Percentiles rank a stretch among this genome's conserved stretches.
These are phyloP conservation scores for Clarireedia hainanense DNA, from an alignment of 2,329 filamentous ascomycete genomes.

Conservation along the genomic window DNA sequence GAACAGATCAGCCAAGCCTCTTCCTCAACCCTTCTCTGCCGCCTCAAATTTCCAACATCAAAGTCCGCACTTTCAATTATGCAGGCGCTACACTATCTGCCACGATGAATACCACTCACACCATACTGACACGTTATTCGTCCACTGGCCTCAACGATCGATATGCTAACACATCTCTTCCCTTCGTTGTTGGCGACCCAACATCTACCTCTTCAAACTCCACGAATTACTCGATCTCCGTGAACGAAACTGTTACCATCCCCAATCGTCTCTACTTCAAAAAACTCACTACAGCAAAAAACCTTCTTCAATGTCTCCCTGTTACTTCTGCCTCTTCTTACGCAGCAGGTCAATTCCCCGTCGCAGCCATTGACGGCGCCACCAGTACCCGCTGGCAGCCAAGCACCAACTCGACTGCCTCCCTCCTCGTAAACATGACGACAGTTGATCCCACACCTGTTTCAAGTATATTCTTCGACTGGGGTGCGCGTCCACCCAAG, in stretches of 20 bases:
- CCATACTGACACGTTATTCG: slow-evolving; percentile 46
- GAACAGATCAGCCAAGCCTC: slow-evolving; percentile 49
- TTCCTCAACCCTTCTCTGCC: slow-evolving; percentile 56
- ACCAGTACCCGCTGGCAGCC: slow-evolving; percentile 62
- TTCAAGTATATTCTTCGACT: slow-evolving; percentile 48
- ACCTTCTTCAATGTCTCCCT: slow-evolving; percentile 57
- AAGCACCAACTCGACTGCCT: slow-evolving; percentile 40
- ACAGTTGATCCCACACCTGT: slow-evolving; percentile 33
- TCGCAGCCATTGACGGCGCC: slow-evolving; percentile 59
- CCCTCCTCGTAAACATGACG: slow-evolving; percentile 47
- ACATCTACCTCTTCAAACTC: slow-evolving; percentile 32
- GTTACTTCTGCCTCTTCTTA: slow-evolving; percentile 40
- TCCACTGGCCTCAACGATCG: slow-evolving; percentile 45
- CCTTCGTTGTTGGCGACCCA: slow-evolving; percentile 46
- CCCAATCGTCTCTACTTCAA: slow-evolving; percentile 50
- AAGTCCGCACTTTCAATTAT: slow-evolving; percentile 58
- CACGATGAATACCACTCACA: slow-evolving; percentile 56
- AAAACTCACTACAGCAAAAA: slow-evolving; percentile 45
- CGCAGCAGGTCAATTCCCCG: slow-evolving; percentile 60
- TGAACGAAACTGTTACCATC: slow-evolving; percentile 44
- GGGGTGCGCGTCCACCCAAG: slow-evolving; percentile 47
- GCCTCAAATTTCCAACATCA: slow-evolving; percentile 49
- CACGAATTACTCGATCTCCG: slow-evolving; percentile 38
- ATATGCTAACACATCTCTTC: slow-evolving; percentile 47
- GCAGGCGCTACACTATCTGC: slow-evolving; percentile 56